phyloP scores from a whole-genome alignment of 768 basidiomycete species.

The Crassisporium funariophilum region DNA sequence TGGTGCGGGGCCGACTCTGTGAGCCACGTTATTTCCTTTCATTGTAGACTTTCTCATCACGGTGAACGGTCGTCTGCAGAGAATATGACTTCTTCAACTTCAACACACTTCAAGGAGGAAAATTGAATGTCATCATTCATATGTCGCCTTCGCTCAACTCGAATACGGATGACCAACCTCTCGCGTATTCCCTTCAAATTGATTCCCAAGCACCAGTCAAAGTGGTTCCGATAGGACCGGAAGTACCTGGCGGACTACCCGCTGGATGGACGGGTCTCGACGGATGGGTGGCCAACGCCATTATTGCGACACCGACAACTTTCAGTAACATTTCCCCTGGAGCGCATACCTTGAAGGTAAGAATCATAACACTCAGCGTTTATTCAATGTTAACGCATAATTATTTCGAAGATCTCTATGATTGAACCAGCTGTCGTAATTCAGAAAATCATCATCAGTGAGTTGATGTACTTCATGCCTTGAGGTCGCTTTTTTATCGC shows the following conservation, averaged over 20 bases:
- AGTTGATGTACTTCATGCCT: slow-evolving; percentile 4
- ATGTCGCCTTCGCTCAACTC: slow-evolving; percentile 59
- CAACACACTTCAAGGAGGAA: slow-evolving; percentile 47
- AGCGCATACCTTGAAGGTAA: slow-evolving; percentile 60
- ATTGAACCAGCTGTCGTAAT: slow-evolving; percentile 62
- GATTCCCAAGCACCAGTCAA: slow-evolving; percentile 45
- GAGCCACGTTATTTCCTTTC: slow-evolving; percentile 26
- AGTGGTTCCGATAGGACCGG: slow-evolving; percentile 47
- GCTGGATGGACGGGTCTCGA: slow-evolving; percentile 47
- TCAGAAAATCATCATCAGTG: slow-evolving; percentile 64
- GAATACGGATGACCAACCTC: slow-evolving; percentile 48
- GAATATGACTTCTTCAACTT: slow-evolving; percentile 71
- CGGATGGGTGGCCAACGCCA: slow-evolving; percentile 56
- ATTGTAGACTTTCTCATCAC: not conserved
- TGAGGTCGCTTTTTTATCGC: not conserved
- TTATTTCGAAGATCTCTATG: slow-evolving; percentile 47
- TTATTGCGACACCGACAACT: slow-evolving; percentile 41
- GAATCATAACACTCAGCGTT: too few relatives aligned
- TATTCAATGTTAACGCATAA: too few relatives aligned
- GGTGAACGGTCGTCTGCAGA: slow-evolving; percentile 26
- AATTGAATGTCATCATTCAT: slow-evolving; percentile 47
- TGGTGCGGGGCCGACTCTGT: slow-evolving; percentile 66
- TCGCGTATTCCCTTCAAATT: slow-evolving; percentile 53
- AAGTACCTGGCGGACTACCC: slow-evolving; percentile 48
- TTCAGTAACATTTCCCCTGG: slow-evolving; percentile 48